Percentiles rank a stretch among this genome's conserved stretches.
Conservation (phyloP, 768 basidiomycete species). For the Panaeolus cyanescens region DNA sequence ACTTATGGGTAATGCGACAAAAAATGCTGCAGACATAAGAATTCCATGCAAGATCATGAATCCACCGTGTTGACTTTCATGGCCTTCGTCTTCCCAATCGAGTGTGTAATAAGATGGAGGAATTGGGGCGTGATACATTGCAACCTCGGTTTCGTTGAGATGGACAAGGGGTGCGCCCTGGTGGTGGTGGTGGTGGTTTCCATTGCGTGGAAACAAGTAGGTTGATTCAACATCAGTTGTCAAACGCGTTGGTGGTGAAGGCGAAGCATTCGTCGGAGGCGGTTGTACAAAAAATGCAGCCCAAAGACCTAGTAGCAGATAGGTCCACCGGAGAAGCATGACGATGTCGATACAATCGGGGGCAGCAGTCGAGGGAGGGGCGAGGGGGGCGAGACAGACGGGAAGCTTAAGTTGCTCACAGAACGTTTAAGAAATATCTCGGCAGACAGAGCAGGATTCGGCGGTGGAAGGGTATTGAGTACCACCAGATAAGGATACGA, state of each 20-base stretch:
- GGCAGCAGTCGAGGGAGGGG: conserved; percentile 2
- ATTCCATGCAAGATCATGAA: conserved; percentile 76
- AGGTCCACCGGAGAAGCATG: conserved; percentile 16
- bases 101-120: conserved; percentile 84
- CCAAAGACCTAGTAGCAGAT: neutral
- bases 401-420: neutral
- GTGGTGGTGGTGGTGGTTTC: conserved; percentile 51
- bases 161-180: conserved; percentile 52
- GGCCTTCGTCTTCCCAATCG: conserved; percentile 62
- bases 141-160: conserved; percentile 79
- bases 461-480: neutral
- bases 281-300: conserved; percentile 4
- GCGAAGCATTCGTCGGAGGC: conserved; percentile 7
- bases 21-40: conserved; percentile 80
- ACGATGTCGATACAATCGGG: conserved; percentile 1
- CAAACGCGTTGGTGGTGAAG: neutral
- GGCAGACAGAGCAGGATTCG: neutral
- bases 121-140: conserved; percentile 63
- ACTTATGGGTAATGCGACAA: conserved; percentile 82
- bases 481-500: neutral
- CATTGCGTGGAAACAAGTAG: conserved; percentile 23
- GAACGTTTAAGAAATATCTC: neutral
- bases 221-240: neutral
- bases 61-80: conserved; percentile 54
- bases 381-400: conserved; percentile 9